A percentile compares a stretch with the other conserved stretches of the same genome.
Evolutionary conservation across 257 asterid genomes (phyloP).

Genomic region (Knoxia roxburghii): DNA sequence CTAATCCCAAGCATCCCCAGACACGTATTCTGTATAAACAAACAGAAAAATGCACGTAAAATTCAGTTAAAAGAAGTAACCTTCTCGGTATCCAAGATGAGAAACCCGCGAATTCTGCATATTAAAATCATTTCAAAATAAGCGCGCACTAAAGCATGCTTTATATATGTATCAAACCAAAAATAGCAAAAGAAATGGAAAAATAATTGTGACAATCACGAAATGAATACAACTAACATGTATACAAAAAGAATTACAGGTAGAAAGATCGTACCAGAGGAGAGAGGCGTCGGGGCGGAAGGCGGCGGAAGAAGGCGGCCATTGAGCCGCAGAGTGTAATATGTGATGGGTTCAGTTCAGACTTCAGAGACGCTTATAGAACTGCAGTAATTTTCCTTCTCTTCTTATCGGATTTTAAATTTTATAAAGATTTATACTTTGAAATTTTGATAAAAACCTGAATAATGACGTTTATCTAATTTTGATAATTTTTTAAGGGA

Average conservation of each 20-base stretch:
- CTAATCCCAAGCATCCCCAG: slow-evolving; percentile 14
- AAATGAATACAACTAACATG: neutral
- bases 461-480: no score
- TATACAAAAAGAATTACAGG: neutral
- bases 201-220: neutral
- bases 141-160: neutral
- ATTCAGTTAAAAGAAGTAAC: slow-evolving; percentile 15
- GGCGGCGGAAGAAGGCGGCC: slow-evolving; percentile 34
- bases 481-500: no score
- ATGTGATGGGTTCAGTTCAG: no score
- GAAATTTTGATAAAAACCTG: no score
- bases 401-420: no score
- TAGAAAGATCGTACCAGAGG: slow-evolving; percentile 28
- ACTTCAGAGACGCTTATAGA: no score
- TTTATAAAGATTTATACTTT: no score
- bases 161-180: neutral
- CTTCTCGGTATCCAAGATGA: slow-evolving; percentile 38
- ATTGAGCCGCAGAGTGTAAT: neutral
- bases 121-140: slow-evolving; percentile 10
- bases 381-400: no score
- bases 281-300: slow-evolving; percentile 33
- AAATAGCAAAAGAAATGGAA: neutral
- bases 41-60: neutral
- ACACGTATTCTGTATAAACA: neutral
- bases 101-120: slow-evolving; percentile 36